Base-by-base conservation (phyloP, 352 stramenopile genomes). In the Globisporangium okanoganense region DNA sequence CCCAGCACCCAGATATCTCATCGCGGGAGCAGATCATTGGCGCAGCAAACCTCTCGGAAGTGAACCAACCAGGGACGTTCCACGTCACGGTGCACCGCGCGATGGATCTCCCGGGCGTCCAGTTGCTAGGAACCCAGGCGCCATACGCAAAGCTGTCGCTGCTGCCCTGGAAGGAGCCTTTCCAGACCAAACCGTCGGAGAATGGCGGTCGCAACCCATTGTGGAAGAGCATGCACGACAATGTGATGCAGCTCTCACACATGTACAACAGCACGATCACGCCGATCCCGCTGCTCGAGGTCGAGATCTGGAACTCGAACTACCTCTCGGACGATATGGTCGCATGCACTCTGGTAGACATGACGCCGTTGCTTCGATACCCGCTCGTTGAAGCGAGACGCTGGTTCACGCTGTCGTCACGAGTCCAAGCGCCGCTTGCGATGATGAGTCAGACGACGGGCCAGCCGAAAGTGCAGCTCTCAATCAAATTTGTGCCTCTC, bases 211-310 rank as follows among this genome's bases (percentile, higher is more conserved):
- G 79, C 10, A 83, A 92, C 57, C 86, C 86, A 20, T 68, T 87
- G 24, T 95, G 84, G 84, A 82, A 76, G 40, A 78, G 58, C 56
- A 72, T 73, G 44, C 81, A 94, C 56, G 81, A 91, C 58, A 94
- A 93, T 53, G 72, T 67, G 58, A 88, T 94, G 79, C 79, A 88
- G 24, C 88, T 95, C 45, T 82, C 85, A 33, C 86, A 95, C 71
- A 92, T 93, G 78, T 95, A 93, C 73, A 95, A 93, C 71, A 93
- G 84, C 64, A 85, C 75, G 13, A 94, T 93, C 70, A 95, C 85
- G 2, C 86, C 86, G 4, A 91, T 94, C 29, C 86, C 86, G 31
- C 61, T 93, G 20, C 66, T 95, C 1, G 84, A 94, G 61, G 79
- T 95, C 31, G 84, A 95, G 61, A 79, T 95, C 35, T 95, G 87